These are phyloP conservation scores for Beauveria rudraprayagi DNA, from an alignment of 2,329 filamentous ascomycete species.

Conservation along the genomic window DNA sequence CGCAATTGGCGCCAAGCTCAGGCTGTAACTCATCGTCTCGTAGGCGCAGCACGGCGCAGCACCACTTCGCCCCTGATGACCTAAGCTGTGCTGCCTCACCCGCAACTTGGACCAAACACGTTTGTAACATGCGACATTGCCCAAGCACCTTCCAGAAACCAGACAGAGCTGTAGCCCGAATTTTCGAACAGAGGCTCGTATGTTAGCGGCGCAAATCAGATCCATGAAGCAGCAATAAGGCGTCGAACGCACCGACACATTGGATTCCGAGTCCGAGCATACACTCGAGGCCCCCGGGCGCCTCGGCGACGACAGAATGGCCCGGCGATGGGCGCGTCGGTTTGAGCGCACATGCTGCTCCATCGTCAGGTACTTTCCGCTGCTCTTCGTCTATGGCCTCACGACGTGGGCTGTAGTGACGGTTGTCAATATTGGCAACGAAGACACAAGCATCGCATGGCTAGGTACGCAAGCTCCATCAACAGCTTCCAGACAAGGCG, in stretches of 20 bases:
- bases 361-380: constrained; percentile 73
- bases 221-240: neutral
- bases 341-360: constrained; percentile 79
- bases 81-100: constrained; percentile 3
- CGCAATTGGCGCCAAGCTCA: too few species aligned
- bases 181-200: neutral
- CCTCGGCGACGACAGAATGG: constrained; percentile 30
- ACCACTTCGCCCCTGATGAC: constrained; percentile 7
- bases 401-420: constrained; percentile 96
- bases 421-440: constrained; percentile 62
- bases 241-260: constrained; percentile 14
- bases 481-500: neutral
- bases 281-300: constrained; percentile 14
- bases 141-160: neutral
- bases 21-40: too few species aligned
- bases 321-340: constrained; percentile 57
- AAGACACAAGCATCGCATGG: constrained; percentile 44
- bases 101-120: neutral
- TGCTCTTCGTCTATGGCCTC: constrained; percentile 78
- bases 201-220: neutral
- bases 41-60: neutral
- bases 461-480: constrained; percentile 39
- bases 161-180: neutral
- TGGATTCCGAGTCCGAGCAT: constrained; percentile 9
- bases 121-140: neutral